Conservation (phyloP, 129 eudicot species). For the Pseudognaphalium luteoalbum region DNA sequence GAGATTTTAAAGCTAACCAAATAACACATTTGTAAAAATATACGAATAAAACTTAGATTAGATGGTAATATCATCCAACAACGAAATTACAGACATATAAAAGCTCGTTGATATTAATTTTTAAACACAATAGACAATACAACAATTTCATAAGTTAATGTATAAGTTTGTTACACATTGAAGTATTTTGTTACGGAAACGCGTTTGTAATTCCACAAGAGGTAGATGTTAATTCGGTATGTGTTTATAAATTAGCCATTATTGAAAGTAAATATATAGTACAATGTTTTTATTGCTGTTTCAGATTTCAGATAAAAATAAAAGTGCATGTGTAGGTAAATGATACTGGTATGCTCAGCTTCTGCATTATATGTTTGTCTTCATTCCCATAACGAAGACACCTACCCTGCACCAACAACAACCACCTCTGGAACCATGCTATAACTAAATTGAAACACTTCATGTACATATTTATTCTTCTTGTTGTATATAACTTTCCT, state of each 20-base stretch:
- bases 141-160: too few species aligned
- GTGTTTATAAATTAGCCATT: background rate
- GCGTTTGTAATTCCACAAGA: too few species aligned
- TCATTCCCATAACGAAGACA: slow-evolving; percentile 26
- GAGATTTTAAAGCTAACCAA: too few species aligned
- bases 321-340: slow-evolving; percentile 14
- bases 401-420: slow-evolving; percentile 21
- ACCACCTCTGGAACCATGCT: slow-evolving; percentile 18
- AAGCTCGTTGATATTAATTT: too few species aligned
- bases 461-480: background rate
- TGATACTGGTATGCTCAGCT: slow-evolving; percentile 9
- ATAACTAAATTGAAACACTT: slow-evolving; percentile 4
- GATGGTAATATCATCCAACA: too few species aligned
- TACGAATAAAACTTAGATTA: too few species aligned
- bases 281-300: background rate
- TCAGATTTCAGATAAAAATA: background rate
- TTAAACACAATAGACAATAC: too few species aligned
- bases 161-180: too few species aligned
- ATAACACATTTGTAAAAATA: too few species aligned
- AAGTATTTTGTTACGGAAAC: too few species aligned
- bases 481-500: background rate
- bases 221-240: background rate
- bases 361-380: slow-evolving; percentile 19
- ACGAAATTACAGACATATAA: too few species aligned
- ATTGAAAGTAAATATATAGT: background rate